Evolutionary conservation across 306 rosid species (phyloP).

Genomic region (Sechiopsis laciniata): DNA sequence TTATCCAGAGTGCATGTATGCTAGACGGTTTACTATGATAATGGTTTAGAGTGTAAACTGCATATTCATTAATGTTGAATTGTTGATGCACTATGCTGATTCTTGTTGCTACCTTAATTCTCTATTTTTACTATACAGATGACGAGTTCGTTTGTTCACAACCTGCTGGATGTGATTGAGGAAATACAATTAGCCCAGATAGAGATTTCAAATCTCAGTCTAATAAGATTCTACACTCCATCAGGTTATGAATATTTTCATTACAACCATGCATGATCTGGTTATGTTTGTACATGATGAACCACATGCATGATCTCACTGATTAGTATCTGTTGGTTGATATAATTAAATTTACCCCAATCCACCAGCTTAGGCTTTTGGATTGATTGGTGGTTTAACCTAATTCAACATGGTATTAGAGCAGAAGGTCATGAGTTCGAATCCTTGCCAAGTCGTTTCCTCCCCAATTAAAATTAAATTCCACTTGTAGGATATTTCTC

Average conservation of each 20-base stretch:
- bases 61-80: too few species aligned
- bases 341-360: too few species aligned
- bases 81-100: not conserved
- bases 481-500: too few species aligned
- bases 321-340: not conserved
- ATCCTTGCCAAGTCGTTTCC: too few species aligned
- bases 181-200: constrained; percentile 63
- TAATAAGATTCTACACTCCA: constrained; percentile 49
- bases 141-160: constrained; percentile 52
- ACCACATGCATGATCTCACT: not conserved
- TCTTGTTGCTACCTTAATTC: not conserved
- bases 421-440: too few species aligned
- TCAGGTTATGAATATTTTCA: constrained; percentile 41
- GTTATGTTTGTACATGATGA: not conserved
- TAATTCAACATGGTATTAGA: too few species aligned
- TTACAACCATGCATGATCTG: not conserved
- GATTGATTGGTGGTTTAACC: too few species aligned
- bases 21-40: not conserved
- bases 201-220: constrained; percentile 58
- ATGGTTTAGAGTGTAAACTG: not conserved
- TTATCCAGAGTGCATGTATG: not conserved
- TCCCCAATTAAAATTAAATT: too few species aligned
- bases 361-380: too few species aligned
- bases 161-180: constrained; percentile 67
- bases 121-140: constrained; percentile 35